Evolutionary conservation across 805 yeast genomes (phyloP).

Genomic region (Metschnikowia koreensis): DNA sequence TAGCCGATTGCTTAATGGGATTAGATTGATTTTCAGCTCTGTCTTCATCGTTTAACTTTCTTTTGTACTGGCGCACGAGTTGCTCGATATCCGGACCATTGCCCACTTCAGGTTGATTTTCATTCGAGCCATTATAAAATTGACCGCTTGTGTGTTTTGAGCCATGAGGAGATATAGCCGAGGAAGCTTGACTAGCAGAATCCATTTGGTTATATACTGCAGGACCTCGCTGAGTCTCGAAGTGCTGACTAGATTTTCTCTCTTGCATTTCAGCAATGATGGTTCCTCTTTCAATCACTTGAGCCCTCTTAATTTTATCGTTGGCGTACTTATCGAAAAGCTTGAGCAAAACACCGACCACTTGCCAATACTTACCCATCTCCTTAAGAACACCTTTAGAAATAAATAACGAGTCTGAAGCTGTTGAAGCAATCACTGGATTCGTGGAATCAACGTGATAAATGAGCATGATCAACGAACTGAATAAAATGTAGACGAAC

Average conservation of each 20-base stretch:
- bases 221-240: background rate
- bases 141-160: background rate
- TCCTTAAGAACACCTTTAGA: slow-evolving; percentile 38
- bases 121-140: background rate
- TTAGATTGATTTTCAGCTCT: background rate
- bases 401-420: slow-evolving; percentile 40
- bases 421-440: slow-evolving; percentile 40
- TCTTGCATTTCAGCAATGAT: slow-evolving; percentile 41
- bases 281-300: slow-evolving; percentile 38
- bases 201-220: background rate
- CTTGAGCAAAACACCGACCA: slow-evolving; percentile 36
- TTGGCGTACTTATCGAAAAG: slow-evolving; percentile 43
- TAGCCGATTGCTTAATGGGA: background rate
- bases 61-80: slow-evolving; percentile 34
- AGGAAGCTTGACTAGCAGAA: background rate
- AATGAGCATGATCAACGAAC: slow-evolving; percentile 69
- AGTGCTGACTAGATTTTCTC: slow-evolving; percentile 20
- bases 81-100: slow-evolving; percentile 28
- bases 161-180: slow-evolving; percentile 11
- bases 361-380: slow-evolving; percentile 38
- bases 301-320: slow-evolving; percentile 41
- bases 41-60: slow-evolving; percentile 10
- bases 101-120: background rate
- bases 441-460: slow-evolving; percentile 57
- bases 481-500: slow-evolving; percentile 55